Evolutionary conservation across 352 stramenopile genomes (phyloP).

Genomic region (Peronospora belbahrii): DNA sequence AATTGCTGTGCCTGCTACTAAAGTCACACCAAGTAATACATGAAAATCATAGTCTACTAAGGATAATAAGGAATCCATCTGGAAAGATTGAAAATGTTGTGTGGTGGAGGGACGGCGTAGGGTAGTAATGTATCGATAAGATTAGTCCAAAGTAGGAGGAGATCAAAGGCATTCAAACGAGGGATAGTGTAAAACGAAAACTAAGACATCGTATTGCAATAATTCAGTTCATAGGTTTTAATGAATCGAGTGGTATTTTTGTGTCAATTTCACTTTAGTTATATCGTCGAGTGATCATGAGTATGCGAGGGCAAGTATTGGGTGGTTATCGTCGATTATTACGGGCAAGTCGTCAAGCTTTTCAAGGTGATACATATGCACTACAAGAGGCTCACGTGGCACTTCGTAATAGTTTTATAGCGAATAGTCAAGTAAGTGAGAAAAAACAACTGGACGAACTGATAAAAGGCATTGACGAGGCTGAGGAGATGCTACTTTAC

Average conservation of each 20-base stretch:
- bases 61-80: constrained; percentile 41
- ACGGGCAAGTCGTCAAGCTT: constrained; percentile 62
- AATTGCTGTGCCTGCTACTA: constrained; percentile 45
- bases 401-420: constrained; percentile 62
- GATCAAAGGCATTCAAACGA: too few relatives aligned
- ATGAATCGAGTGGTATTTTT: too few relatives aligned
- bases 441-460: constrained; percentile 43
- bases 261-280: too few relatives aligned
- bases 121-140: too few relatives aligned
- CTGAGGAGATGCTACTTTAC: constrained; percentile 78
- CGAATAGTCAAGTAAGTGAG: constrained; percentile 55
- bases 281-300: too few relatives aligned
- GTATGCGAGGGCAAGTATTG: constrained; percentile 50
- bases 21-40: constrained; percentile 37
- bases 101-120: too few relatives aligned
- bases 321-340: constrained; percentile 71
- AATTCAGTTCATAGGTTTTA: too few relatives aligned
- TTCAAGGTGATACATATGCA: constrained; percentile 62
- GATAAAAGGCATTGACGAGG: constrained; percentile 71
- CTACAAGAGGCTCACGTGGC: constrained; percentile 45
- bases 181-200: too few relatives aligned
- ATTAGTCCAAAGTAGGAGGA: too few relatives aligned
- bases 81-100: too few relatives aligned
- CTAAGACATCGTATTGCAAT: too few relatives aligned
- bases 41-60: constrained; percentile 37